Base-by-base conservation (phyloP, 345 rosid genomes). In the Eucalyptus caleyi region DNA sequence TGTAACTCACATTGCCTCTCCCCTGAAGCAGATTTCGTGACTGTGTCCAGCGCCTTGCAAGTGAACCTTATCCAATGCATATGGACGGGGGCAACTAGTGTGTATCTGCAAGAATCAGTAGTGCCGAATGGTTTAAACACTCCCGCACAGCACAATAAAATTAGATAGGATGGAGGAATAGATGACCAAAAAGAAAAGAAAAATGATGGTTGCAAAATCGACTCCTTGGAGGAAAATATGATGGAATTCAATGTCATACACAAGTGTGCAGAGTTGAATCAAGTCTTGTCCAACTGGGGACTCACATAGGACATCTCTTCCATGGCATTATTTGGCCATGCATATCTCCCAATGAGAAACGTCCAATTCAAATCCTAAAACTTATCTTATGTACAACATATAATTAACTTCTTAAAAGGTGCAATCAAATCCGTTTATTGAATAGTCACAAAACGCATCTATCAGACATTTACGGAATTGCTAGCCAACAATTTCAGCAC, bases 381-480 rank as follows among this genome's bases (percentile, higher is more conserved):
- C 1, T 65, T 1, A n/a, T n/a, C 19, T 16, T 14, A 16, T n/a
- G 37, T 37, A 21, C 82, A 19, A 34, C 26, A 37, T 34, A 37
- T 37, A 72, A 37, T 72, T 2, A 34, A 67, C 0, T n/a, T 65
- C 3, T 30, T n/a, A n/a, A 65, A 65, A 15, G 3, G 37, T 15
- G 1, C 19, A n/a, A n/a, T 0, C 21, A 34, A 65, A n/a, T 65
- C 3, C 11, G n/a, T 16, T 15, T 0, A 7, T n/a, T 15, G 0
- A 65, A 65, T 3, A 15, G 2, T 65, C 37, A 0, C 37, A 15
- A 65, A 65, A 65, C 0, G 16, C 0, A 2, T 30, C 16, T 60
- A 27, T 27, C 27, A 26, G 32, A 27, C 8, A 27, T 60, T 0
- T 6, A 27, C 1, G 0, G 37, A 30, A 30, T 30, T 30, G 34